These are phyloP conservation scores for Auxenochlorella pyrenoidosa DNA, from an alignment of 139 green algal genomes.

Conservation along the genomic window DNA sequence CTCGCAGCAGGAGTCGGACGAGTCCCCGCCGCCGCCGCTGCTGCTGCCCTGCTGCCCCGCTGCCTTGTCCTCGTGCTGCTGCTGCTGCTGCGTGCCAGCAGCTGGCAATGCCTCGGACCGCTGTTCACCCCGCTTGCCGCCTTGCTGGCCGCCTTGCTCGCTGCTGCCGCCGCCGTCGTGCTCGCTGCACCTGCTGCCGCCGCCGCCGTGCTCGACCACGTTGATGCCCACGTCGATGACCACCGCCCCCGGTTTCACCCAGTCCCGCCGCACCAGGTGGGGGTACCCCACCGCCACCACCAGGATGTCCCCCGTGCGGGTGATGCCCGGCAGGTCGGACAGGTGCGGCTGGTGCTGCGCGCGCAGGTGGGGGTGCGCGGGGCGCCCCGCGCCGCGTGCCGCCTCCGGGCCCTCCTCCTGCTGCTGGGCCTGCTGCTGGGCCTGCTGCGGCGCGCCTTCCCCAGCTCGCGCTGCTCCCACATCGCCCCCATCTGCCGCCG, in stretches of 20 bases:
- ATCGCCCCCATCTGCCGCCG: neutral
- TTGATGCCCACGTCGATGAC: slow-evolving; percentile 98
- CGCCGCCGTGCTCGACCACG: slow-evolving; percentile 71
- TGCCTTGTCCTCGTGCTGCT: no score
- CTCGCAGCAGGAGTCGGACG: neutral
- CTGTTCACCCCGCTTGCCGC: no score
- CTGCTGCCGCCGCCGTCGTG: neutral
- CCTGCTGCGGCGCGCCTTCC: no score
- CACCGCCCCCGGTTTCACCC: slow-evolving; percentile 93
- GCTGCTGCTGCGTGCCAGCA: neutral
- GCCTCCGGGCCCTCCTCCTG: neutral
- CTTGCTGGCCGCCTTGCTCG: neutral
- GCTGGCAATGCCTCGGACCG: neutral
- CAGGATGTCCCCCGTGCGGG: slow-evolving; percentile 79
- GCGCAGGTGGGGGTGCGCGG: neutral
- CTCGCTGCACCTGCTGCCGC: neutral
- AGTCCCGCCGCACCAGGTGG: slow-evolving; percentile 70
- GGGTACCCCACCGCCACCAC: slow-evolving; percentile 82
- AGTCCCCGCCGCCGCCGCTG: neutral
- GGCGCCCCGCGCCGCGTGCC: neutral
- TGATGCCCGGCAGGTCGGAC: slow-evolving; percentile 43
- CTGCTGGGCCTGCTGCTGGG: neutral
- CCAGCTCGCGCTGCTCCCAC: neutral
- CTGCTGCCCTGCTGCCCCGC: neutral
- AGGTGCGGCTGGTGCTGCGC: neutral